Base-by-base conservation (phyloP, 176 grass and related monocot genomes). In the Phyllostachys edulis region DNA sequence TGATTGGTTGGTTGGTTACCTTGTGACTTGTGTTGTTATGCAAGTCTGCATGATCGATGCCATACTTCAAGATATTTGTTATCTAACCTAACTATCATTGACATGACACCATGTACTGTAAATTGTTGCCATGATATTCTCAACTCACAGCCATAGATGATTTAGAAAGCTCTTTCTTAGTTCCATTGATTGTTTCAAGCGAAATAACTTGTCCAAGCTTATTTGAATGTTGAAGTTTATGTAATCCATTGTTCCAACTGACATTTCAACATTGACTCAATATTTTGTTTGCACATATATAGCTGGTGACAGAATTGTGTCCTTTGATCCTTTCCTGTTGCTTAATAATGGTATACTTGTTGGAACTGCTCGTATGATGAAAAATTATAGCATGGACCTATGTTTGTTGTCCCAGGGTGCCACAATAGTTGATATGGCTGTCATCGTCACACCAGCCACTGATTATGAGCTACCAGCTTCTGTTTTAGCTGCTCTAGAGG, bases 401-500 rank as follows among this genome's bases (percentile, higher is more conserved):
- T 73, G 16, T 37, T 60, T 90, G n/a, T 7, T 88, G 41, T 52
- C 29, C 67, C 77, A 99, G 96, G 96, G 96, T 79, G 96, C 93
- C 32, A 99, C 93, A 27, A 96, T 99, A 94, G 96, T 96, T 62
- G 93, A 94, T 86, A 88, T 96, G 90, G 87, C 93, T 75, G 96
- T 99, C 49, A 87, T 92, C 27, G 87, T 99, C 47, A 87, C 89
- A 0, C 93, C 83, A 10, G 83, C 85, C 50, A 73, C 80, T 47
- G 93, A 91, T 74, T 99, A 94, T 87, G 78, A 94, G 66, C 69
- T 94, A 24, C 96, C 96, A 38, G 68, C 91, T 79, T 64, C 71
- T 80, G 88, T 88, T 70, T 80, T 91, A 73, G 74, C 77, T 89
- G 77, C 78, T 63, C 86, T 85, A 27, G 96, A 91, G 92, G 87